These are phyloP conservation scores for Candida berthetii DNA, from an alignment of 805 yeast species.

Conservation along the genomic window DNA sequence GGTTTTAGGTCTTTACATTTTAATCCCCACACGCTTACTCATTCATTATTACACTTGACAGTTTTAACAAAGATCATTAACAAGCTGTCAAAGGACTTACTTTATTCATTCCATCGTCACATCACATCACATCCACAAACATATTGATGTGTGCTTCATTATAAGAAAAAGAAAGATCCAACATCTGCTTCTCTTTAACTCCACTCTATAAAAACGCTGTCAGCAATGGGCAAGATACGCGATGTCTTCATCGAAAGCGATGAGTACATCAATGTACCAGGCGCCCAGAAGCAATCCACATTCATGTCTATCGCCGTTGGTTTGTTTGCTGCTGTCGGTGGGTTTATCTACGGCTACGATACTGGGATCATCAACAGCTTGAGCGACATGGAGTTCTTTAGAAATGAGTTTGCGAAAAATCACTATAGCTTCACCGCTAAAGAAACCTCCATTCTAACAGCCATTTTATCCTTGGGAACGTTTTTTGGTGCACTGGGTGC, in stretches of 20 bases:
- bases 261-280: conserved; percentile 10
- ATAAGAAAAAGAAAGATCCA: not conserved
- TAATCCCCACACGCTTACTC: not conserved
- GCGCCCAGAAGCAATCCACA: conserved; percentile 38
- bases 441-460: conserved; percentile 68
- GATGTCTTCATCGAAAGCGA: not conserved
- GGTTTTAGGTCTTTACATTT: too few relatives aligned
- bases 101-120: too few relatives aligned
- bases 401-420: conserved; percentile 44
- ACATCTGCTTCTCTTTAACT: too few relatives aligned
- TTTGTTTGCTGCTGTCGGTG: conserved; percentile 83
- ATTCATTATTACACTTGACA: too few relatives aligned
- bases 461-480: conserved; percentile 78
- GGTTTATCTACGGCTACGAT: conserved; percentile 84
- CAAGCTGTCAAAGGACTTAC: too few relatives aligned
- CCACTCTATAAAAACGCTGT: not conserved
- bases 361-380: conserved; percentile 82
- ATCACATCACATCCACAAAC: not conserved
- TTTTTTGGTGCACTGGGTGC: conserved; percentile 59
- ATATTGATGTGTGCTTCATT: not conserved
- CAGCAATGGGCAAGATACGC: not conserved
- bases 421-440: conserved; percentile 43
- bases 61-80: too few relatives aligned
- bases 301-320: conserved; percentile 71
- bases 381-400: conserved; percentile 69